Conservation (phyloP, 345 rosid species). For the Rhizophora apiculata region DNA sequence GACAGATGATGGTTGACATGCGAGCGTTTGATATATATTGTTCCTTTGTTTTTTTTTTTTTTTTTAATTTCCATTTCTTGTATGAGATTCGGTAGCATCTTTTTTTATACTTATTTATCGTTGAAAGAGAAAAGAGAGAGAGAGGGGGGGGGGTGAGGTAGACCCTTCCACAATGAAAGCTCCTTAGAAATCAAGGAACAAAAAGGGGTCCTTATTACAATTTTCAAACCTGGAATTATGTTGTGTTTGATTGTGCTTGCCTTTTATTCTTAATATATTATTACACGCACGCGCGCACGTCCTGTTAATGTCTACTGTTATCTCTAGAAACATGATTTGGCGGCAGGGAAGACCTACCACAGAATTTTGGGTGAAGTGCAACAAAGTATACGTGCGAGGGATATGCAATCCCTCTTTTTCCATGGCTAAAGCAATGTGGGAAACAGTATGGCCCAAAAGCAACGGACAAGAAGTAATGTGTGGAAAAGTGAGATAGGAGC, state of each 20-base stretch:
- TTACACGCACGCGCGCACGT: no score
- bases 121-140: slow-evolving; percentile 2
- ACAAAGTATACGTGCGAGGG: slow-evolving; percentile 33
- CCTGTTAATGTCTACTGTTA: background rate
- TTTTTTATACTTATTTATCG: slow-evolving; percentile 30
- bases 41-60: background rate
- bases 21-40: background rate
- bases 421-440: slow-evolving; percentile 40
- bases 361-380: slow-evolving; percentile 31
- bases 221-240: slow-evolving; percentile 42
- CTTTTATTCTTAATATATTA: background rate
- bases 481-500: background rate
- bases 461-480: background rate
- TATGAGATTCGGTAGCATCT: slow-evolving; percentile 28
- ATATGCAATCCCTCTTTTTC: slow-evolving; percentile 38
- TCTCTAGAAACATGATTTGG: slow-evolving; percentile 16
- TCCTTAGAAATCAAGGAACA: slow-evolving; percentile 53
- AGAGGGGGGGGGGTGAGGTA: slow-evolving; percentile 11
- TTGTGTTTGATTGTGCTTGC: slow-evolving; percentile 33
- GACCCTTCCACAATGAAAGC: slow-evolving; percentile 43
- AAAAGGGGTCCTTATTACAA: slow-evolving; percentile 21
- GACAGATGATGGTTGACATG: slow-evolving; percentile 15
- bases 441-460: slow-evolving; percentile 1
- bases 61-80: background rate
- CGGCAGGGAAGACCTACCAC: slow-evolving; percentile 17